phyloP scores from a whole-genome alignment of 2,329 filamentous ascomycete species.

The Tolypocladium inflatum region DNA sequence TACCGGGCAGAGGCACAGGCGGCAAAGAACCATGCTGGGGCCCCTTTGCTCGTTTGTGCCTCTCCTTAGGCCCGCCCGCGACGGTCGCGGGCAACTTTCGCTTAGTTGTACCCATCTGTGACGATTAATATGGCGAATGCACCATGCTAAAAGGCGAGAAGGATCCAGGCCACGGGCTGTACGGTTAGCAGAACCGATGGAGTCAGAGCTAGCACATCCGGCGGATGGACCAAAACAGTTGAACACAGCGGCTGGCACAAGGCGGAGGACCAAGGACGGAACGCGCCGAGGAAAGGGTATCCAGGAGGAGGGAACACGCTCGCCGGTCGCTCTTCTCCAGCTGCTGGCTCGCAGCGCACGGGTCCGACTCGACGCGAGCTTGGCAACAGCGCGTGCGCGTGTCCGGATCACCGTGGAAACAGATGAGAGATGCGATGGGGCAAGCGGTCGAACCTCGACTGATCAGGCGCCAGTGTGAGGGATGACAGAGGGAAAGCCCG shows the following conservation, averaged over 20 bases:
- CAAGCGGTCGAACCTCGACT: background rate
- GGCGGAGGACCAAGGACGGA: background rate
- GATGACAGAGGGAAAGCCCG: background rate
- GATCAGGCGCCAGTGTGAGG: background rate
- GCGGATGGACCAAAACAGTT: background rate
- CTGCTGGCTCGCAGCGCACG: background rate
- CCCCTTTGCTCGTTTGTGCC: conserved; percentile 21
- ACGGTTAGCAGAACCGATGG: background rate
- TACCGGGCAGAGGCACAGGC: conserved; percentile 17
- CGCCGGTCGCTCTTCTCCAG: background rate
- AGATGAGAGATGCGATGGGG: background rate
- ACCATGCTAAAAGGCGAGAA: background rate
- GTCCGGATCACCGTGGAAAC: background rate
- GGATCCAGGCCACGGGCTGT: background rate
- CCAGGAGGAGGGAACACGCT: no score
- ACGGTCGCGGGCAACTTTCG: conserved; percentile 19
- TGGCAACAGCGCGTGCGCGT: background rate
- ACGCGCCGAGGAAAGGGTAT: background rate
- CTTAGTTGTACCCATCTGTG: conserved; percentile 26
- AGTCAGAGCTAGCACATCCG: background rate
- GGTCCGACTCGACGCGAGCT: background rate
- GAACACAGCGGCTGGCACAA: background rate
- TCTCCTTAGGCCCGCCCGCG: conserved; percentile 23
- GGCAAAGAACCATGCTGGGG: conserved; percentile 22
- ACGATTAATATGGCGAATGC: background rate